Base-by-base conservation (phyloP, 768 basidiomycete species). In the Cyathus striatus region DNA sequence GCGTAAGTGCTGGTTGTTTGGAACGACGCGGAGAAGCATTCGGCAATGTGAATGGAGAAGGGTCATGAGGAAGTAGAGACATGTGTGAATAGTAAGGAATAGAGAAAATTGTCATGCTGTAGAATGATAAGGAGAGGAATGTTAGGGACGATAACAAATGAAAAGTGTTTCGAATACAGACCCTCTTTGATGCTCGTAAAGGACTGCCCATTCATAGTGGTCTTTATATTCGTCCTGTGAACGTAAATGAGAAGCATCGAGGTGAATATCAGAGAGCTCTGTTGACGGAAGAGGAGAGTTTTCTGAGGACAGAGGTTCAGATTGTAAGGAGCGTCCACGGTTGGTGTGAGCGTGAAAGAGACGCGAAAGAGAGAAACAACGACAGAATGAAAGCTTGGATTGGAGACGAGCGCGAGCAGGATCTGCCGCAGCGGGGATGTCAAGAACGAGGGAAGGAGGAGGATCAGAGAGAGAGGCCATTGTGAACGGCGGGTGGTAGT, bases 131-230 rank as follows among this genome's bases (percentile, higher is more conserved):
- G n/a, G n/a, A n/a, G n/a, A 38, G 18, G 25, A 38, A 20, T 21
- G 39, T 17, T n/a, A n/a, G n/a, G n/a, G n/a, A n/a, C n/a, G n/a
- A n/a, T n/a, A n/a, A n/a, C n/a, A n/a, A n/a, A n/a, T n/a, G 33
- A 40, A 34, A 44, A 22, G 26, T 38, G 67, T 70, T 23, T n/a
- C n/a, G n/a, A n/a, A n/a, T n/a, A n/a, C n/a, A n/a, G 48, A 86
- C 88, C 88, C 88, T 55, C 88, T 69, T 62, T 91, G 88, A 55
- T 90, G 89, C 63, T 91, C 88, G 47, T 87, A 88, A 7, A 90
- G 53, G 7, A 85, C 58, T 5, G 85, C 88, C 88, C 88, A 91
- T 58, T 75, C 73, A 56, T 84, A 90, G 10, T 71, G 60, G 53
- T 85, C 79, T 42, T 61, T 58, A 48, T 67, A 61, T 16, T 66